These are phyloP conservation scores for Didymella glomerata DNA, from an alignment of 2,329 filamentous ascomycete species.

Conservation along the genomic window DNA sequence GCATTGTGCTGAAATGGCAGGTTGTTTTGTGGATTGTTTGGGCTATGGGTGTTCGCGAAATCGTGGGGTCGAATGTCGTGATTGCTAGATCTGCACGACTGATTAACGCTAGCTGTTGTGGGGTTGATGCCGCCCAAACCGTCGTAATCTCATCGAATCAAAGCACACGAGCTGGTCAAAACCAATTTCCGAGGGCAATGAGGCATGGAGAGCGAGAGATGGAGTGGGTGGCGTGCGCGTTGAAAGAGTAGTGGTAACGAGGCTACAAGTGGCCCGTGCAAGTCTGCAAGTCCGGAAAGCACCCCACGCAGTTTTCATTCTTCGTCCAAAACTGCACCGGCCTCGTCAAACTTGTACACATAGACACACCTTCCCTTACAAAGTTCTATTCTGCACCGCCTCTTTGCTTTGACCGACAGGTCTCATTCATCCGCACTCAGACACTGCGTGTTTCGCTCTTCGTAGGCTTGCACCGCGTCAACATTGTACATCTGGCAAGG, in stretches of 20 bases:
- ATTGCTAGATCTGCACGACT: slow-evolving; percentile 38
- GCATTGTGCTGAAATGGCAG: slow-evolving; percentile 17
- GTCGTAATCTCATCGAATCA: slow-evolving; percentile 1
- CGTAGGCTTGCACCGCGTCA: slow-evolving; percentile 27
- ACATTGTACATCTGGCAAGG: slow-evolving; percentile 32
- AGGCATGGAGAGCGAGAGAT: background rate
- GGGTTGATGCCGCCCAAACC: background rate
- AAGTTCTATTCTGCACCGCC: background rate
- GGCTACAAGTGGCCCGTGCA: background rate
- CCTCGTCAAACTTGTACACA: background rate
- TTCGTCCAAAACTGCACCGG: background rate
- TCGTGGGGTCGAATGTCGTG: slow-evolving; percentile 48
- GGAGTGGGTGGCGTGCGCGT: background rate
- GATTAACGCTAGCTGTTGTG: slow-evolving; percentile 2
- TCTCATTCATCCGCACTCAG: background rate
- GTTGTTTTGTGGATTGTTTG: slow-evolving; percentile 9
- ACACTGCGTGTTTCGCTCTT: slow-evolving; percentile 29
- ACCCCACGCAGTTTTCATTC: background rate
- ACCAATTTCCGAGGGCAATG: background rate
- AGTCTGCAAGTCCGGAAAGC: background rate
- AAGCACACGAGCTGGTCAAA: background rate
- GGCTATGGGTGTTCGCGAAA: slow-evolving; percentile 34
- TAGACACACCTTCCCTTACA: background rate
- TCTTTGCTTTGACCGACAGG: background rate
- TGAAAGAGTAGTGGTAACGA: background rate